These are phyloP conservation scores for Esteya vermicola DNA, from an alignment of 2,329 filamentous ascomycete genomes.

Conservation along the genomic window DNA sequence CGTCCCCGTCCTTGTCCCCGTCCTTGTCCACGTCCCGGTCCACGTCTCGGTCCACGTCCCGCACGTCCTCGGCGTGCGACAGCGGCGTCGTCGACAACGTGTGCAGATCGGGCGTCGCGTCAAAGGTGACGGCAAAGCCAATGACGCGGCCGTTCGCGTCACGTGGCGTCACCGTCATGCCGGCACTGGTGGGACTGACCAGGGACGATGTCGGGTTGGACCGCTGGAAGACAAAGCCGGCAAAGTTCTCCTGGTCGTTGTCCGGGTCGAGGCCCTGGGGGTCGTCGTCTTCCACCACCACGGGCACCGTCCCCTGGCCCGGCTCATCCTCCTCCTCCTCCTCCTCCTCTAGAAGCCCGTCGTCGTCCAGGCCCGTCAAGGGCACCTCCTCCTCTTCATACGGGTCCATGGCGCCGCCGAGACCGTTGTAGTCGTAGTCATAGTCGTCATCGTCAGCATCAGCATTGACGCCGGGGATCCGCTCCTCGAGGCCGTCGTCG, in stretches of 20 bases:
- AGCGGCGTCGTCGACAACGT: too few relatives aligned
- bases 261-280: slow-evolving; percentile 28
- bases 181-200: slow-evolving; percentile 33
- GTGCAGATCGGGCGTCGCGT: slow-evolving; percentile 21
- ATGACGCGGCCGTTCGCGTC: slow-evolving; percentile 40
- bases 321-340: not conserved
- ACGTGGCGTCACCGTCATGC: slow-evolving; percentile 35
- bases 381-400: slow-evolving; percentile 7
- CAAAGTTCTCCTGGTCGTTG: slow-evolving; percentile 46
- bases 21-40: too few relatives aligned
- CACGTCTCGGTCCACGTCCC: too few relatives aligned
- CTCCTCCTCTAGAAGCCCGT: slow-evolving; percentile 22
- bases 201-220: slow-evolving; percentile 37
- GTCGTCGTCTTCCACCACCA: slow-evolving; percentile 11
- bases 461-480: slow-evolving; percentile 43
- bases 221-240: slow-evolving; percentile 42
- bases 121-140: slow-evolving; percentile 39
- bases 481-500: slow-evolving; percentile 51
- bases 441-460: slow-evolving; percentile 24
- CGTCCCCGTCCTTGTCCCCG: too few relatives aligned
- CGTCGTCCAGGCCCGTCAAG: slow-evolving; percentile 26
- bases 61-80: too few relatives aligned
- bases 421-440: not conserved
- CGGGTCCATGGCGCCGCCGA: slow-evolving; percentile 15
- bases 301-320: not conserved